Evolutionary conservation across 371 early-diverging fungal genomes (phyloP), one percentile per base, ranked within the genome.

Genomic region (Funneliformis caledonium): DNA sequence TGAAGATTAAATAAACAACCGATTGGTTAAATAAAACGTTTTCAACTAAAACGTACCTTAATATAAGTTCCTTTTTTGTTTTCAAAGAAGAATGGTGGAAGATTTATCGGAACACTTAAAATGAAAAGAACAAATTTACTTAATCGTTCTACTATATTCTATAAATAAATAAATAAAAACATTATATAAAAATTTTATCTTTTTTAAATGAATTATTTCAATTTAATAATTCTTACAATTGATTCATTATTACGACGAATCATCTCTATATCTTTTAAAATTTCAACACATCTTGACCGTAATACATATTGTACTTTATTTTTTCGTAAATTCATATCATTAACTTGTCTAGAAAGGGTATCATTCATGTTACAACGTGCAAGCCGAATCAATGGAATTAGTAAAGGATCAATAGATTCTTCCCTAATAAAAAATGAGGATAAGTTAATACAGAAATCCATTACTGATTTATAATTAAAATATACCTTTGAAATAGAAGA

Each of bases 51-150:
- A 69, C 64, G 14, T 19, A 69, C 69, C 22, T 72, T 33, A 11
- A 72, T 10, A 33, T 33, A 14, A 31, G 72, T 72, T 50, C 72
- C 50, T 72, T 33, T 14, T 43, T 72, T 26, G 22, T 50, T 72
- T 8, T 61, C 48, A 48, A 77, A 77, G 48, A 77, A 77, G 47
- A 65, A 62, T 22, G 76, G 76, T 14, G 76, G 76, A 19, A 76
- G 11, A 64, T 56, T 47, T 26, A 76, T 16, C 26, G 76, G 76
- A 61, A 64, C 37, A 14, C 33, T 65, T 43, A 76, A 64, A n/a
- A 76, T 76, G 6, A 19, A 37, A 33, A 61, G 47, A 16, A 64
- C n/a, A 77, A 65, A 77, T 19, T 65, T 5, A 45, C 52, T 45
- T 26, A 72, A 64, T 31, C 26, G 64, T 9, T 0, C 11, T 8